These are phyloP conservation scores for Gracilaria gracilis DNA, from an alignment of 23 red algal species.

Conservation along the genomic window DNA sequence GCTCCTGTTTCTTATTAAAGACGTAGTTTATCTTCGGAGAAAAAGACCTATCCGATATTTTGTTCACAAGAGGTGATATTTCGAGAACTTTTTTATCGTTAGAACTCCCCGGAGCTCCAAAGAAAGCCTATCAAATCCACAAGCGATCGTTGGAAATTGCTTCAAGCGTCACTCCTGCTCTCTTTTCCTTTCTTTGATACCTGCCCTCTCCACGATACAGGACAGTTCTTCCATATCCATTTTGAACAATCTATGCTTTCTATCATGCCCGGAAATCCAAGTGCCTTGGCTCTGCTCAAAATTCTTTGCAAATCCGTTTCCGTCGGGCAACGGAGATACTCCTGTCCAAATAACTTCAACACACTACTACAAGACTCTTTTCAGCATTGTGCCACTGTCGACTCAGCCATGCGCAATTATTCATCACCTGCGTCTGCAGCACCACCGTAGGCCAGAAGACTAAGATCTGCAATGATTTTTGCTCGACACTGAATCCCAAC, in stretches of 20 bases:
- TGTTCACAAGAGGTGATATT: not conserved
- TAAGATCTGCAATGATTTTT: conserved; percentile 19
- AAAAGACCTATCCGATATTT: conserved; percentile 16
- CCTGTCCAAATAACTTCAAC: not conserved
- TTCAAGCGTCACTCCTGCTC: conserved; percentile 20
- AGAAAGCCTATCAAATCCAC: conserved; percentile 59
- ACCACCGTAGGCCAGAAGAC: conserved; percentile 32
- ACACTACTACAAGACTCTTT: not conserved
- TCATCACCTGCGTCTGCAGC: conserved; percentile 33
- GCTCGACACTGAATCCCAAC: not conserved
- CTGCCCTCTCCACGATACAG: conserved; percentile 40
- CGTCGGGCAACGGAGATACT: conserved; percentile 28
- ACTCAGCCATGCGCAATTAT: conserved; percentile 25
- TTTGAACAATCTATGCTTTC: conserved; percentile 59
- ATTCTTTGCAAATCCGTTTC: not conserved
- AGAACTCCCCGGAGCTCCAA: conserved; percentile 23
- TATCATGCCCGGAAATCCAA: conserved; percentile 46
- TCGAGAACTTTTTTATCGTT: conserved; percentile 63
- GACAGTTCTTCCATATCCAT: conserved; percentile 46
- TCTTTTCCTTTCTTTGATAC: conserved; percentile 35
- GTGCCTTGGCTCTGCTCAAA: not conserved
- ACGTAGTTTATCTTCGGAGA: conserved; percentile 6
- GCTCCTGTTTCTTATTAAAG: not conserved
- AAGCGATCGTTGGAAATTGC: conserved; percentile 41
- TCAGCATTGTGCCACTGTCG: conserved; percentile 3